Evolutionary conservation across 495 filamentous ascomycete species (phyloP), one percentile per base, ranked within the genome.

Genomic region (Penicillium fimorum): DNA sequence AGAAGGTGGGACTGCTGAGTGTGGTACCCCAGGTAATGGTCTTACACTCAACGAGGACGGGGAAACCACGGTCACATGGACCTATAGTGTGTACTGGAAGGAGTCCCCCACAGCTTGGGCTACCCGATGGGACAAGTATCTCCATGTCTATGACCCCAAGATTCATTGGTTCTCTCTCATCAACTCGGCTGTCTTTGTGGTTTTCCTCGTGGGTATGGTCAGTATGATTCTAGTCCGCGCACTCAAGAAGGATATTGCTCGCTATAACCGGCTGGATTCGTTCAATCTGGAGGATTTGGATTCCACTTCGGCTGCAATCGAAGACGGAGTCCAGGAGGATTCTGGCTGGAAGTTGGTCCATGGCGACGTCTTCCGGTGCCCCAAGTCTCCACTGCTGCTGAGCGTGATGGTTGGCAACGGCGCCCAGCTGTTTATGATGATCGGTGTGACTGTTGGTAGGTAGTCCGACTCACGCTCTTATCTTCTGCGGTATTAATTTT

Each of bases 161-260:
- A 97, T 98, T 64, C 94, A 97, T 70, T 98, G 94, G 94, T 94
- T 96, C 72, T 96, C 90, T 11, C 83, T 98, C 37, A 86, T 97
- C 78, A 96, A 94, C 71, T 95, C 93, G 35, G 86, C 95, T 10
- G 82, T 96, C 48, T 93, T 98, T 59, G 92, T 97, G 33, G 80
- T 92, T 33, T 94, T 97, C 79, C 78, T 98, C 33, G 87, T 91
- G 20, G 83, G 89, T 35, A 96, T 92, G 70, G 94, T 98, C 44
- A 84, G 86, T 65, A 94, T 92, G 58, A 88, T 97, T 32, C 82
- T 98, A 15, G 72, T 94, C 58, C 82, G 93, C 45, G 90, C 94
- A 13, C 75, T 98, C 48, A 85, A 84, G 65, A 96, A 94, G 77
- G 94, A 98, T 68, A 96, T 98, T 67, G 90, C 90, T 24, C 83